Base-by-base conservation (phyloP, 805 yeast species). In the Kazachstania viticola region DNA sequence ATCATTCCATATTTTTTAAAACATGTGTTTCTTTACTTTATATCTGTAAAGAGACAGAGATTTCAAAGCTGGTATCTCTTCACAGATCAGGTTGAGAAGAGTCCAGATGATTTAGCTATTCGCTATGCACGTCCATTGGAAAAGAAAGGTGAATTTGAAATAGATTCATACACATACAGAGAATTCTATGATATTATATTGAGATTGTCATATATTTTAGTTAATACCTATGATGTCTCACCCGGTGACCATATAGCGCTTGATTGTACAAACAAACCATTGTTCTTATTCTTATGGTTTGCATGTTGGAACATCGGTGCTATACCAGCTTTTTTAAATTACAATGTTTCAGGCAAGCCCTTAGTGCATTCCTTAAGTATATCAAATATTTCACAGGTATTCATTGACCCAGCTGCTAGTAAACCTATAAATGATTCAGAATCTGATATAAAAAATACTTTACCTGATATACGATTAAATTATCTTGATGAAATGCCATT, bases 271-370 rank as follows among this genome's bases (percentile, higher is more conserved):
- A 87, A 87, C 56, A 83, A 79, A 50, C 94, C 95, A 2, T 61
- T 84, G 39, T 82, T 81, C 46, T 57, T 87, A 12, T 66, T 85
- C 33, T 51, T 80, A 25, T 82, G 95, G 94, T 65, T 81, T 33
- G 80, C 95, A 0, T 58, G 80, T 29, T 87, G 95, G 95, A 81
- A 83, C 46, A 65, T 87, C 33, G 96, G 96, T 27, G 95, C 94
- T 1, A 56, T 67, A 7, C 95, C 95, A 0, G 85, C 94, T 1
- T 79, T 88, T 45, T 60, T 88, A 46, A 87, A 87, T 59, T 82
- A 75, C 60, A 87, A 85, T 54, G 65, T 79, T 30, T 64, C 67
- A 32, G 85, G 83, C 17, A 65, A 67, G 31, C 79, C 94, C 1
- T 65, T 87, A 41, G 71, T 73, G 11, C 96, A 88, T 58, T 82